Evolutionary conservation across 192 early-diverging fungal species (phyloP).

Genomic region (Backusella tuberculispora): DNA sequence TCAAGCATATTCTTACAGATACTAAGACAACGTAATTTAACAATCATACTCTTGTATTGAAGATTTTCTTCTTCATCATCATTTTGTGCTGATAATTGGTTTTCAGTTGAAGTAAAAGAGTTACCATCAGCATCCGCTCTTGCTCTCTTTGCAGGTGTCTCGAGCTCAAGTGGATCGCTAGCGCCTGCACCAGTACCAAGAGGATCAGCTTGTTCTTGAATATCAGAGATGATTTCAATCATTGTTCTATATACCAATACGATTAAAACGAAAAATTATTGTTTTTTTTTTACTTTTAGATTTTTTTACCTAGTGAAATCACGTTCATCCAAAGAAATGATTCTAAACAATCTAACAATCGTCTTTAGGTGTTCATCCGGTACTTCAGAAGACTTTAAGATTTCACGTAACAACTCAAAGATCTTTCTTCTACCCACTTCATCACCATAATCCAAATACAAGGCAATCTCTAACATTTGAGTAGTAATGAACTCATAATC

Average conservation of each 20-base stretch:
- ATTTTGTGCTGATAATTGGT: neutral
- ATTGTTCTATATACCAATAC: constrained; percentile 62
- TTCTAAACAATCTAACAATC: constrained; percentile 78
- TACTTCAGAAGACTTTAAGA: constrained; percentile 75
- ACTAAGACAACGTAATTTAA: constrained; percentile 65
- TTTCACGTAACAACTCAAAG: constrained; percentile 78
- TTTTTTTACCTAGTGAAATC: constrained; percentile 76
- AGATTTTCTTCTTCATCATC: constrained; percentile 37
- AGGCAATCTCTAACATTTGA: constrained; percentile 78
- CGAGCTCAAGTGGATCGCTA: neutral
- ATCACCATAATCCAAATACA: constrained; percentile 82
- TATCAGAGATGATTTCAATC: constrained; percentile 82
- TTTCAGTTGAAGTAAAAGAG: constrained; percentile 22
- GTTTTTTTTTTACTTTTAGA: neutral
- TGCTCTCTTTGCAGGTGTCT: constrained; percentile 44
- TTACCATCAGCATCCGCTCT: constrained; percentile 39
- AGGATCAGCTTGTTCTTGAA: constrained; percentile 51
- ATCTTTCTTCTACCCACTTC: constrained; percentile 87
- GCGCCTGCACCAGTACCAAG: neutral
- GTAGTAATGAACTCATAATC: constrained; percentile 69
- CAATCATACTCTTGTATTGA: constrained; percentile 41
- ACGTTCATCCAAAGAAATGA: constrained; percentile 76
- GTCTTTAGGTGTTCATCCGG: constrained; percentile 76
- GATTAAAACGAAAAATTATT: neutral
- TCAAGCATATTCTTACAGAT: constrained; percentile 73